Conservation (phyloP, 768 basidiomycete species). For the Xerocomellus intermedius region DNA sequence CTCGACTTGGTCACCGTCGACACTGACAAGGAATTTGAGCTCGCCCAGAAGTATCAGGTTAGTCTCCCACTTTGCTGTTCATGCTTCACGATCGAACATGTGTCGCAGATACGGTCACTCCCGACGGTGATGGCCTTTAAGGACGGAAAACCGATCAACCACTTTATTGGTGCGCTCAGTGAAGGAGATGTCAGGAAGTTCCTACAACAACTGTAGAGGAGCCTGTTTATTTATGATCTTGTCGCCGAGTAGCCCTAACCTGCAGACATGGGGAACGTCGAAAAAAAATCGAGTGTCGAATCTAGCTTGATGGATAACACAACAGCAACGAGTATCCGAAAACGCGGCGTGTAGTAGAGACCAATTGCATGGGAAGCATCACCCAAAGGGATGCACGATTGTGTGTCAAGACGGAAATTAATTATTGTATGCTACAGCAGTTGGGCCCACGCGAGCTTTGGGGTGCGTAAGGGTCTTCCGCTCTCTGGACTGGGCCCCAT, state of each 20-base stretch:
- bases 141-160: constrained; percentile 53
- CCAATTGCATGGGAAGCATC: constrained; percentile 6
- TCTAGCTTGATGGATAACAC: constrained; percentile 12
- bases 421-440: constrained; percentile 63
- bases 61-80: neutral
- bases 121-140: constrained; percentile 80
- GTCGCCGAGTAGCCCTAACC: neutral
- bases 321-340: constrained; percentile 9
- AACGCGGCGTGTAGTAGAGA: constrained; percentile 16
- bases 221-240: neutral
- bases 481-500: constrained; percentile 93
- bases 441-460: constrained; percentile 47
- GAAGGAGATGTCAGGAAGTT: constrained; percentile 45
- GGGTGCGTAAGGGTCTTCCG: constrained; percentile 90
- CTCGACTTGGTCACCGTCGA: constrained; percentile 76
- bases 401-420: neutral
- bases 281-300: neutral
- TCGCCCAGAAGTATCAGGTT: constrained; percentile 54
- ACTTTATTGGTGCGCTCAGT: constrained; percentile 62
- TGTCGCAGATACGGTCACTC: constrained; percentile 60
- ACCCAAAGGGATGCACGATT: neutral
- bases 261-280: neutral
- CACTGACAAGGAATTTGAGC: constrained; percentile 48
- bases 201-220: constrained; percentile 38
- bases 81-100: neutral